Conservation (phyloP, 2,329 filamentous ascomycete genomes). For the Colletotrichum melonis region DNA sequence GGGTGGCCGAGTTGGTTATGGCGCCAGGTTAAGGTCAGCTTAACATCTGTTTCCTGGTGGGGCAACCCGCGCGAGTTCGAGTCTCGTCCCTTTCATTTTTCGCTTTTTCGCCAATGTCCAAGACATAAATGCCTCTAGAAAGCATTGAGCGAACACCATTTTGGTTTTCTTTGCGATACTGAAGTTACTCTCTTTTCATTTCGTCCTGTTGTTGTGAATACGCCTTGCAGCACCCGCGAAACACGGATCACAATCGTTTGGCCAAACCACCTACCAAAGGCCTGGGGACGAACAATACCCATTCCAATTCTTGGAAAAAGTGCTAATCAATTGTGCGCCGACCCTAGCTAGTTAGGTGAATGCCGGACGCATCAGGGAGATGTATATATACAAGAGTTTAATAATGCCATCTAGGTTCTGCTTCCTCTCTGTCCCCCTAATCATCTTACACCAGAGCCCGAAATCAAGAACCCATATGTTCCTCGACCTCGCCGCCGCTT, state of each 20-base stretch:
- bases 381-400: not conserved
- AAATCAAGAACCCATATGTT: not conserved
- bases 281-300: not conserved
- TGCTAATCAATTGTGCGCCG: not conserved
- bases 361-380: not conserved
- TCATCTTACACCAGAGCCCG: constrained; percentile 16
- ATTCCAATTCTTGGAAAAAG: not conserved
- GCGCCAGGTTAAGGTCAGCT: constrained; percentile 37
- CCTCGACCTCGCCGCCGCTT: constrained; percentile 7
- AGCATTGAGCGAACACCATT: not conserved
- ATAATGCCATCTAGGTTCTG: not conserved
- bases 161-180: not conserved
- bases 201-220: not conserved
- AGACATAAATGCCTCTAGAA: too few relatives aligned
- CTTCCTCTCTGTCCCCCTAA: not conserved
- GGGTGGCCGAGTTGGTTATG: constrained; percentile 37
- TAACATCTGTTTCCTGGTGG: constrained; percentile 37
- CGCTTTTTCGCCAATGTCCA: not conserved
- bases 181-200: not conserved
- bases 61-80: constrained; percentile 34
- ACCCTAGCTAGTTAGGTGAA: not conserved
- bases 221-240: not conserved
- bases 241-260: not conserved
- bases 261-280: too few relatives aligned
- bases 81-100: constrained; percentile 32